phyloP scores from a whole-genome alignment of 169 alveolate genomes.

The Eimeria zaria region DNA sequence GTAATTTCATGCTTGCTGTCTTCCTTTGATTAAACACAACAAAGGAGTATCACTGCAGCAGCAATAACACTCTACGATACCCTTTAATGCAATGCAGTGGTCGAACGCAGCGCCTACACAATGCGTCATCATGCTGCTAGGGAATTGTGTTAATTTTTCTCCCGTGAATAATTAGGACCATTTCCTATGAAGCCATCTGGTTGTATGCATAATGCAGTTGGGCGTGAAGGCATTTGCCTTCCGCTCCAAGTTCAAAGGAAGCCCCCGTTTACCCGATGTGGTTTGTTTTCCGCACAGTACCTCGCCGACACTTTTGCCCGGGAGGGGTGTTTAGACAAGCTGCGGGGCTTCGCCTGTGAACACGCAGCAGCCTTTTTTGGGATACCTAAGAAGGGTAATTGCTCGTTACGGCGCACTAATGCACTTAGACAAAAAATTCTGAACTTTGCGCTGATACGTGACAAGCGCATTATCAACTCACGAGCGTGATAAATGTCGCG shows the following conservation, averaged over 20 bases:
- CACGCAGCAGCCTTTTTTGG: conserved; percentile 83
- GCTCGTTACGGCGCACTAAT: neutral
- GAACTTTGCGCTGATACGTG: neutral
- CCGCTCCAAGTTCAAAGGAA: neutral
- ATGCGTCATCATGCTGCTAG: neutral
- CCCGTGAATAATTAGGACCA: neutral
- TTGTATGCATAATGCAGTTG: neutral
- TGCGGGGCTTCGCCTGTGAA: conserved; percentile 67
- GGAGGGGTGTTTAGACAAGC: conserved; percentile 76
- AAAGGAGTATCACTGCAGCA: neutral
- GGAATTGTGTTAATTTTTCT: neutral
- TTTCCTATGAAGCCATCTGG: neutral
- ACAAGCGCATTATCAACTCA: neutral
- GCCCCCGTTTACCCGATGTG: no score
- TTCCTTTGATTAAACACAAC: neutral
- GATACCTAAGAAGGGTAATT: conserved; percentile 50
- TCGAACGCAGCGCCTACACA: neutral
- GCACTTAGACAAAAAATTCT: no score
- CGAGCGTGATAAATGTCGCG: neutral
- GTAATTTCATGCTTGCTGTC: conserved; percentile 35
- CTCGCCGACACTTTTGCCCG: conserved; percentile 80
- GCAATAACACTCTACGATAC: neutral
- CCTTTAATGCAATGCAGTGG: neutral
- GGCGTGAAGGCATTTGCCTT: neutral
- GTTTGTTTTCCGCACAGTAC: conserved; percentile 65